phyloP scores from a whole-genome alignment of 1,139 yeast species.

The Groenewaldozyma sp. region DNA sequence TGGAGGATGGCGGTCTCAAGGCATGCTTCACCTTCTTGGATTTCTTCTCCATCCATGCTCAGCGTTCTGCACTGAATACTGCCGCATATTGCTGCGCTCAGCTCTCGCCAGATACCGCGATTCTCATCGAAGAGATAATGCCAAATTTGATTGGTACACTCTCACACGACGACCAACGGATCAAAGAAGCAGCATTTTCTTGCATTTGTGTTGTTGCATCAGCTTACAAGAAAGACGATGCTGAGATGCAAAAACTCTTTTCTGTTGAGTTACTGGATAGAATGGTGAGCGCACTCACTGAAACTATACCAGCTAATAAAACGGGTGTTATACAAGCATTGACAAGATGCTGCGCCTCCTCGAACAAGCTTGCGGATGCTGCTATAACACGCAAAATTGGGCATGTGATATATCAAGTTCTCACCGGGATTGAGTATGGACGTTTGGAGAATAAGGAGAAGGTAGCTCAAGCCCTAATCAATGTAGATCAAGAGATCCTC shows the following conservation, averaged over 20 bases:
- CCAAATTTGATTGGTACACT: slow-evolving; percentile 57
- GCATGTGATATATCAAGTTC: slow-evolving; percentile 26
- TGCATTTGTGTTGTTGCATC: slow-evolving; percentile 55
- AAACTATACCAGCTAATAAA: slow-evolving; percentile 17
- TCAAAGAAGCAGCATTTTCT: slow-evolving; percentile 62
- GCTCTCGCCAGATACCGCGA: slow-evolving; percentile 24
- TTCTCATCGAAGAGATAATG: slow-evolving; percentile 47
- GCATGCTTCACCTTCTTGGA: slow-evolving; percentile 72
- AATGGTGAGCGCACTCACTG: slow-evolving; percentile 15
- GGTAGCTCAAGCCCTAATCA: slow-evolving; percentile 63
- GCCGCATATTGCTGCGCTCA: slow-evolving; percentile 66
- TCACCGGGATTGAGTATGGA: slow-evolving; percentile 25
- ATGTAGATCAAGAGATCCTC: slow-evolving; percentile 60
- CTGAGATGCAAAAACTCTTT: slow-evolving; percentile 38
- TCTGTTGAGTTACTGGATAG: slow-evolving; percentile 20
- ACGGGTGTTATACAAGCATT: slow-evolving; percentile 27
- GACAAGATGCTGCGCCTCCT: slow-evolving; percentile 38
- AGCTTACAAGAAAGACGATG: slow-evolving; percentile 40
- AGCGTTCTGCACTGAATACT: slow-evolving; percentile 67
- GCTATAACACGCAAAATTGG: slow-evolving; percentile 24
- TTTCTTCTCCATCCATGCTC: slow-evolving; percentile 84
- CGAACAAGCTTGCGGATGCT: slow-evolving; percentile 21
- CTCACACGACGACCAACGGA: slow-evolving; percentile 49
- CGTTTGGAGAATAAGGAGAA: slow-evolving; percentile 21
- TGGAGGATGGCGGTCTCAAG: slow-evolving; percentile 48